These are phyloP conservation scores for Apophysomyces elegans DNA, from an alignment of 371 early-diverging fungal genomes.

Conservation along the genomic window DNA sequence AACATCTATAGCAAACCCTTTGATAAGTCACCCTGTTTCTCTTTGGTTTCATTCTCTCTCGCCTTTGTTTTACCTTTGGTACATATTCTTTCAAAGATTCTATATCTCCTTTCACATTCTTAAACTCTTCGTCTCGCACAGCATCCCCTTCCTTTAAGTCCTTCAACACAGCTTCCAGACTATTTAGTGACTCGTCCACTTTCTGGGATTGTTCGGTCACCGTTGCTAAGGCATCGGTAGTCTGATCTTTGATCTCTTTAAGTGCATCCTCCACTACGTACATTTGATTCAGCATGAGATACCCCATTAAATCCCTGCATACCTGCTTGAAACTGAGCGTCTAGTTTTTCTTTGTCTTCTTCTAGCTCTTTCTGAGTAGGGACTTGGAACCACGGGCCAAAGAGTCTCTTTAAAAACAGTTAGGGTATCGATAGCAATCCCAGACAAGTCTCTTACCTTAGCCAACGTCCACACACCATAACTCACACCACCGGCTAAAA, in stretches of 20 bases:
- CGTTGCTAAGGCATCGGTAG: slow-evolving; percentile 72
- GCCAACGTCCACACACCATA: slow-evolving; percentile 83
- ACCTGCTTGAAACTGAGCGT: slow-evolving; percentile 71
- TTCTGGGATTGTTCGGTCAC: slow-evolving; percentile 76
- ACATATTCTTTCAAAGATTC: slow-evolving; percentile 76
- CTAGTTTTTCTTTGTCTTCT: slow-evolving; percentile 74
- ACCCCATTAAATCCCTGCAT: slow-evolving; percentile 1
- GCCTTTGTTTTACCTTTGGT: slow-evolving; percentile 65
- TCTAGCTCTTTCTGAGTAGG: slow-evolving; percentile 71
- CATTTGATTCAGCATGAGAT: not conserved
- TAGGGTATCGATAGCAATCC: too few relatives aligned
- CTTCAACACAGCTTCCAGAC: slow-evolving; percentile 69
- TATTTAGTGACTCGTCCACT: slow-evolving; percentile 71
- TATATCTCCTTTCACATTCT: slow-evolving; percentile 74
- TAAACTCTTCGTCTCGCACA: slow-evolving; percentile 73
- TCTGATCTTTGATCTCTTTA: slow-evolving; percentile 65
- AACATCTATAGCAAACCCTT: slow-evolving; percentile 56
- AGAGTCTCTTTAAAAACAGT: slow-evolving; percentile 54
- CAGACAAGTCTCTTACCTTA: slow-evolving; percentile 55
- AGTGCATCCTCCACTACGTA: slow-evolving; percentile 51
- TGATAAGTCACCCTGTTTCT: not conserved
- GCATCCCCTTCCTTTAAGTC: slow-evolving; percentile 74
- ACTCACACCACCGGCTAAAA: slow-evolving; percentile 85
- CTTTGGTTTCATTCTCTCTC: not conserved
- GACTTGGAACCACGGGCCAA: slow-evolving; percentile 72